A percentile compares a stretch with the other conserved stretches of the same genome.
These are phyloP conservation scores for Casuarina equisetifolia DNA, from an alignment of 306 rosid genomes.

Conservation along the genomic window DNA sequence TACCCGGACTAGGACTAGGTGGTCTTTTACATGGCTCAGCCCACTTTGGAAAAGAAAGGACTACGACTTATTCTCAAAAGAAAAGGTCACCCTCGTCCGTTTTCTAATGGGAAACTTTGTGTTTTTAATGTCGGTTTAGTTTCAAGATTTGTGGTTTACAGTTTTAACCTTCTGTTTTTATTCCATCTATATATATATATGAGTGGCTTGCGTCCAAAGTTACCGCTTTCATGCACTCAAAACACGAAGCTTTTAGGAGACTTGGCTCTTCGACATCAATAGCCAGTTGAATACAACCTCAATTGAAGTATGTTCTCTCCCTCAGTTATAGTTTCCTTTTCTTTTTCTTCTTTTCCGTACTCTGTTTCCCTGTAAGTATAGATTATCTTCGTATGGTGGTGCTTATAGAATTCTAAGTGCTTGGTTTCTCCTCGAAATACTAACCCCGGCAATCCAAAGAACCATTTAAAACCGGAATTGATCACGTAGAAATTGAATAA, in stretches of 20 bases:
- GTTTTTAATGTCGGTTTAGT: not conserved
- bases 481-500: not conserved
- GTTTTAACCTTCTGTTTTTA: not conserved
- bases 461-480: not conserved
- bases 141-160: no score
- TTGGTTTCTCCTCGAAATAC: not conserved
- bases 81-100: not conserved
- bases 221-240: not conserved
- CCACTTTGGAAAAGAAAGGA: no score
- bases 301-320: not conserved
- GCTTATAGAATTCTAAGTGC: not conserved
- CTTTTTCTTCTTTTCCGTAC: not conserved
- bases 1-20: no score
- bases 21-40: no score
- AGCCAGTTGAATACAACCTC: not conserved
- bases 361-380: not conserved
- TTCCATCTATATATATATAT: no score
- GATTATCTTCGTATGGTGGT: not conserved
- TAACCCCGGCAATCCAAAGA: not conserved
- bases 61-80: no score
- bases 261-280: not conserved
- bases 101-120: not conserved
- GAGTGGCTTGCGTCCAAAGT: not conserved
- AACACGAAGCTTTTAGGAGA: not conserved
- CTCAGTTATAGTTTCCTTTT: not conserved